Evolutionary conservation across 352 stramenopile genomes (phyloP), one percentile per base, ranked within the genome.

Genomic region (Phytophthora boehmeriae): DNA sequence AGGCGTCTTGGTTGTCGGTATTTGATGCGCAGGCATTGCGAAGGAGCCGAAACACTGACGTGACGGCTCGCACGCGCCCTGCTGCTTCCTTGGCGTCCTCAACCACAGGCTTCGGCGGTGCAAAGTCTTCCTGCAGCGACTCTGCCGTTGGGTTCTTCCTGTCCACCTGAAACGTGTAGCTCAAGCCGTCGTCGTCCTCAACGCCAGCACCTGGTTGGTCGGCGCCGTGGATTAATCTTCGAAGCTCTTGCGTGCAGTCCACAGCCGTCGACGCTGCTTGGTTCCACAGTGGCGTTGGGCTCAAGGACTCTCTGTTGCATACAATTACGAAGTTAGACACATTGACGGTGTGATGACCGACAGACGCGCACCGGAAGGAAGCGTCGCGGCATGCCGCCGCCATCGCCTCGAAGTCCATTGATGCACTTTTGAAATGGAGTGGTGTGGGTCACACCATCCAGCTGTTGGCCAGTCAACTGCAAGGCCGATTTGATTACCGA

Each of bases 81-180:
- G 54, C 8, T 1, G 49, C 56, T 14, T 32, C 54, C 0, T 16
- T 36, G 1, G 43, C 30, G 20, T 84, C 56, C 28, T 13, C 19
- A 5, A 88, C 72, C 4, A 70, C 50, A 23, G 83, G 53, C 9
- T 51, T 71, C 2, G 71, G 59, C 4, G 66, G 52, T 5, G 59
- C 50, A 5, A 85, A 66, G 14, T 78, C 63, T 28, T 70, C 62
- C 39, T 67, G 58, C 17, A 55, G 48, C 43, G 47, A 66, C 55
- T 70, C 54, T 17, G 56, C 66, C 6, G 71, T 73, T 1, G 68
- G 54, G 16, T 79, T 66, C 39, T 53, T 71, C 51, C 50, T 36
- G 47, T 71, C 63, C 35, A 91, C 70, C 3, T 48, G 76, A 41
- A 91, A 88, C 30, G 82, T 89, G 66, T 91, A 95, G 36, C 82